Evolutionary conservation across 441 rosid genomes (phyloP).

Genomic region (Hura crepitans): DNA sequence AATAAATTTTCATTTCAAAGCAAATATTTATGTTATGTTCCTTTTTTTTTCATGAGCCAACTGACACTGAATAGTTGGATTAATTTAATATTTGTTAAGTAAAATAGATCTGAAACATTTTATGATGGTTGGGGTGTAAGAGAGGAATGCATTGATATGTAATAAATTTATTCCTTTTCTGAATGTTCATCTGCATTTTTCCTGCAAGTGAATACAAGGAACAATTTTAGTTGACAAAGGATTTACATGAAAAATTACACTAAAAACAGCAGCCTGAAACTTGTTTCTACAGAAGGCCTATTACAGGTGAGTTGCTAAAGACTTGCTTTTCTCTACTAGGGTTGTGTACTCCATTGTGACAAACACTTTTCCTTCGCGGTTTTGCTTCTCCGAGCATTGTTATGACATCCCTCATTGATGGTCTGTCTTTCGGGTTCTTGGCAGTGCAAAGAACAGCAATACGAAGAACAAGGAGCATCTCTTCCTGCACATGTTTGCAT

Average conservation of each 20-base stretch:
- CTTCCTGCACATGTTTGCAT: conserved; percentile 80
- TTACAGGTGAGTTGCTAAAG: conserved; percentile 44
- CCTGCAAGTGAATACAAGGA: conserved; percentile 12
- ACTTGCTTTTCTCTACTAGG: conserved; percentile 41
- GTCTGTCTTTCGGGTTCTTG: conserved; percentile 80
- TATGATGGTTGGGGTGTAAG: too few relatives aligned
- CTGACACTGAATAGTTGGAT: too few relatives aligned
- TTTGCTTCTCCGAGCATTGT: conserved; percentile 91
- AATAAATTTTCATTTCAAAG: neutral
- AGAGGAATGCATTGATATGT: too few relatives aligned
- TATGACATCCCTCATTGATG: conserved; percentile 75
- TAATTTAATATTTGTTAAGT: neutral
- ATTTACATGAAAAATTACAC: conserved; percentile 19
- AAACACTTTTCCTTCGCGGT: conserved; percentile 74
- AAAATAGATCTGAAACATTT: too few relatives aligned
- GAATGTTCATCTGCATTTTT: neutral
- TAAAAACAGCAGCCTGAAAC: neutral
- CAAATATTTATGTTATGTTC: neutral
- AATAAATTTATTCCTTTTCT: conserved; percentile 8
- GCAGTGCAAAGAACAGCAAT: conserved; percentile 79
- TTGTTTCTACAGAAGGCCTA: conserved; percentile 38
- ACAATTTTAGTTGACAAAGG: conserved; percentile 7
- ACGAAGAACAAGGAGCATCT: conserved; percentile 71
- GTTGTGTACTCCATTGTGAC: conserved; percentile 33
- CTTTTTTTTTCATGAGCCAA: too few relatives aligned